Conservation (phyloP, 805 yeast species). For the Candida sithepensis region DNA sequence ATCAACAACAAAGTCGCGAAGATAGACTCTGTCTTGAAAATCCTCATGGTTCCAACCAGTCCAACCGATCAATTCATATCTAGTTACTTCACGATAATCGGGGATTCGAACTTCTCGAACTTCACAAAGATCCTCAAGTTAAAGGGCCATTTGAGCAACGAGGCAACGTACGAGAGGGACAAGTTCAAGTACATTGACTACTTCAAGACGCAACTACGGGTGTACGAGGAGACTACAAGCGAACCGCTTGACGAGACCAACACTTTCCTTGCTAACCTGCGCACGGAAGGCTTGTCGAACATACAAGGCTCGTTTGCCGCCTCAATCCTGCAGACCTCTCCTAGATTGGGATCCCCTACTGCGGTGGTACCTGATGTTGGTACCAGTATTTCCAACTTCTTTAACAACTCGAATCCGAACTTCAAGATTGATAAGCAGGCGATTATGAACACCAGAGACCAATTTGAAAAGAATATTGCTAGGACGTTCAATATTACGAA, state of each 20-base stretch:
- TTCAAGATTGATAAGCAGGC: constrained; percentile 29
- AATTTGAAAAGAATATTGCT: constrained; percentile 40
- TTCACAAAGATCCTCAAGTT: constrained; percentile 62
- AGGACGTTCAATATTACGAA: constrained; percentile 43
- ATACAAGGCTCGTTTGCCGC: constrained; percentile 8
- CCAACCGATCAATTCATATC: constrained; percentile 65
- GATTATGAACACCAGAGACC: constrained; percentile 38
- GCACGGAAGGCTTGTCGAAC: constrained; percentile 19
- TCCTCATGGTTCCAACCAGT: constrained; percentile 58
- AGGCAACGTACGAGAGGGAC: constrained; percentile 33
- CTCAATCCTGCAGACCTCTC: constrained; percentile 5
- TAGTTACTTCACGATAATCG: constrained; percentile 61
- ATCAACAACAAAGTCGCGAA: constrained; percentile 22
- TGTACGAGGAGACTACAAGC: constrained; percentile 29
- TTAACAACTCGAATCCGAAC: constrained; percentile 17
- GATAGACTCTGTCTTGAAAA: constrained; percentile 64
- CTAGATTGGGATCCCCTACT: constrained; percentile 3
- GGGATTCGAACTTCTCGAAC: constrained; percentile 60
- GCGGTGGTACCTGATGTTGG: neutral
- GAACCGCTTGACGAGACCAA: constrained; percentile 29
- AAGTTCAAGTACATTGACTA: constrained; percentile 35
- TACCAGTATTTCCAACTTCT: constrained; percentile 14
- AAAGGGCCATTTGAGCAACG: constrained; percentile 43
- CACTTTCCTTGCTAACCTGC: constrained; percentile 23
- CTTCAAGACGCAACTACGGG: constrained; percentile 35